These are phyloP conservation scores for Aquanectria penicillioides DNA, from an alignment of 2,329 filamentous ascomycete species.

Conservation along the genomic window DNA sequence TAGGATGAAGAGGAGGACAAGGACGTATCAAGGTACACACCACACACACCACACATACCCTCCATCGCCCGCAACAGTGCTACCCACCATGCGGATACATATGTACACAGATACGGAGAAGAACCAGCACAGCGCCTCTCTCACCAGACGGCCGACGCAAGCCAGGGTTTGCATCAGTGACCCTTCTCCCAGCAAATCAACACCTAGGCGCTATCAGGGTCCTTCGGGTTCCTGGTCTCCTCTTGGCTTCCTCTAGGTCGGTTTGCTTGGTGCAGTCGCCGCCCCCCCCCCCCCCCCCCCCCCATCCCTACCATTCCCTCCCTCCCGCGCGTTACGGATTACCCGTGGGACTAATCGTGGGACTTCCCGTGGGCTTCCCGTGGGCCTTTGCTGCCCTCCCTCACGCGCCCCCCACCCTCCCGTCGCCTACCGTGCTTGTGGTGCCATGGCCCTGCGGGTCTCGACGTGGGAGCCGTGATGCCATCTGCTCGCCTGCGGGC, in stretches of 20 bases:
- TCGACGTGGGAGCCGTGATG: conserved; percentile 44
- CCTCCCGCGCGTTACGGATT: conserved; percentile 11
- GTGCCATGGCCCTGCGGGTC: conserved; percentile 42
- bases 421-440: conserved; percentile 32
- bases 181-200: conserved; percentile 27
- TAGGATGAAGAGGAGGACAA: not conserved
- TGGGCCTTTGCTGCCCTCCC: conserved; percentile 24
- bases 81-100: conserved; percentile 10
- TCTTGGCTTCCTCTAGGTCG: conserved; percentile 32
- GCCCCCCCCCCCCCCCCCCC: conserved; percentile 19
- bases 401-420: conserved; percentile 33
- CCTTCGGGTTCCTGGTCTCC: conserved; percentile 30
- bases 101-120: too few relatives aligned
- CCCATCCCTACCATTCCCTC: too few relatives aligned
- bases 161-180: conserved; percentile 16
- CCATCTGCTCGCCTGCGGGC: conserved; percentile 43
- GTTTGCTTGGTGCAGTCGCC: conserved; percentile 3
- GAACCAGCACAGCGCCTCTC: conserved; percentile 9
- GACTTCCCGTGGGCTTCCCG: conserved; percentile 29
- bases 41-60: conserved; percentile 3
- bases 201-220: conserved; percentile 33
- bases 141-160: conserved; percentile 2
- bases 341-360: conserved; percentile 21
- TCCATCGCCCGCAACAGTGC: conserved; percentile 1
- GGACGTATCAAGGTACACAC: conserved; percentile 4